Evolutionary conservation across 495 filamentous ascomycete species (phyloP).

Genomic region (Xylaria telfairii): DNA sequence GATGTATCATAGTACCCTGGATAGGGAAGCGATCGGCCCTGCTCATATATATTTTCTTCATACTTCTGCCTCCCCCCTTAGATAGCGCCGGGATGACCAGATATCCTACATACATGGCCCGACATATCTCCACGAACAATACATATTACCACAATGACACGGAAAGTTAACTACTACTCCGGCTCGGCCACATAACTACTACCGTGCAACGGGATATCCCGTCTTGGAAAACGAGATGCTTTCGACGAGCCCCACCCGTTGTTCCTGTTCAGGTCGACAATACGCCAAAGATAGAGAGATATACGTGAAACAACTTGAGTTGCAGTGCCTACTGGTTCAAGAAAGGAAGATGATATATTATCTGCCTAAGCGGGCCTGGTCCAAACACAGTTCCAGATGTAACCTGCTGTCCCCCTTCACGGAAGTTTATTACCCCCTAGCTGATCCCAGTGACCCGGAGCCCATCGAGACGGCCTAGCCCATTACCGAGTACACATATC

Average conservation of each 20-base stretch:
- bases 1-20: not conserved
- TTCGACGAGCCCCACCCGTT: not conserved
- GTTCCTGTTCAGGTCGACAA: not conserved
- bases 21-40: not conserved
- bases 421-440: not conserved
- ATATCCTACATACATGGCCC: not conserved
- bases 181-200: not conserved
- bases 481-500: not conserved
- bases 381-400: not conserved
- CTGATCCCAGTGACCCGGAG: not conserved
- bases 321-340: not conserved
- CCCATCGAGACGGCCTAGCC: not conserved
- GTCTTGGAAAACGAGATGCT: not conserved
- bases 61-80: too few species aligned
- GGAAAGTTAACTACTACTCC: not conserved
- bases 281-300: not conserved
- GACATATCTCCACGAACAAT: constrained; percentile 7
- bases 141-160: not conserved
- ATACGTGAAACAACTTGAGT: not conserved
- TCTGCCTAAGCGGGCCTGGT: not conserved
- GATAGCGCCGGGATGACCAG: not conserved
- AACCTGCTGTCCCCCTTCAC: not conserved
- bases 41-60: constrained; percentile 8
- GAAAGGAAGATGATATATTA: not conserved
- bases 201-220: not conserved